Conservation (phyloP, 1,284 basidiomycete genomes). For the Stygiomarasmius scandens region DNA sequence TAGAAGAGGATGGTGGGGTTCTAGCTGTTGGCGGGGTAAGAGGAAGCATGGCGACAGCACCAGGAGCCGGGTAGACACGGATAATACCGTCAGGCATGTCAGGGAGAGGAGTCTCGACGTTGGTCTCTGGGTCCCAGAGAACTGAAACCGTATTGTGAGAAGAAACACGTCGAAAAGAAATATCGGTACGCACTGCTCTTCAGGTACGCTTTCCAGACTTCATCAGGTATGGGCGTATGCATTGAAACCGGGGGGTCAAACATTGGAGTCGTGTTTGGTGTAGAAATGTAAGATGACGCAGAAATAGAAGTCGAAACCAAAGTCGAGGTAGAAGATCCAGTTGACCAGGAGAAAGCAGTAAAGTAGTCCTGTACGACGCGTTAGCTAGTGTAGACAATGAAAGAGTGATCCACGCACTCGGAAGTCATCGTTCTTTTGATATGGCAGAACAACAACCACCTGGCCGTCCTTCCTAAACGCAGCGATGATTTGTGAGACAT, state of each 20-base stretch:
- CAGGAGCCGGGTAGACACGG: conserved; percentile 44
- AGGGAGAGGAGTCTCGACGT: conserved; percentile 52
- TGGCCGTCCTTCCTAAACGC: conserved; percentile 94
- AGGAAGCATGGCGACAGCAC: conserved; percentile 79
- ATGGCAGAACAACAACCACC: conserved; percentile 94
- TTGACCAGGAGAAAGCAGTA: conserved; percentile 64
- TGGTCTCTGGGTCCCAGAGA: conserved; percentile 29
- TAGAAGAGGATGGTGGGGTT: conserved; percentile 79
- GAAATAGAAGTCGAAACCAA: no score
- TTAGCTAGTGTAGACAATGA: not conserved
- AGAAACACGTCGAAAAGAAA: conserved; percentile 3
- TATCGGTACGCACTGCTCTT: conserved; percentile 62
- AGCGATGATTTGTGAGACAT: conserved; percentile 91
- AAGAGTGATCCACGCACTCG: conserved; percentile 57
- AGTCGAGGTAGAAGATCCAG: no score
- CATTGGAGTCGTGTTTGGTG: no score
- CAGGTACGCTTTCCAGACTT: conserved; percentile 80
- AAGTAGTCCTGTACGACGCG: conserved; percentile 67
- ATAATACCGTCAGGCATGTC: conserved; percentile 57
- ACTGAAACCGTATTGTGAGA: conserved; percentile 32
- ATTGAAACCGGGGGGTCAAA: conserved; percentile 82
- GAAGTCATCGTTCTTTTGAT: conserved; percentile 91
- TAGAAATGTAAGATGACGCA: no score
- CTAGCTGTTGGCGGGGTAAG: conserved; percentile 83
- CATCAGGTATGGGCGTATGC: conserved; percentile 85